These are phyloP conservation scores for Eruca vesicaria DNA, from an alignment of 441 rosid species.

Conservation along the genomic window DNA sequence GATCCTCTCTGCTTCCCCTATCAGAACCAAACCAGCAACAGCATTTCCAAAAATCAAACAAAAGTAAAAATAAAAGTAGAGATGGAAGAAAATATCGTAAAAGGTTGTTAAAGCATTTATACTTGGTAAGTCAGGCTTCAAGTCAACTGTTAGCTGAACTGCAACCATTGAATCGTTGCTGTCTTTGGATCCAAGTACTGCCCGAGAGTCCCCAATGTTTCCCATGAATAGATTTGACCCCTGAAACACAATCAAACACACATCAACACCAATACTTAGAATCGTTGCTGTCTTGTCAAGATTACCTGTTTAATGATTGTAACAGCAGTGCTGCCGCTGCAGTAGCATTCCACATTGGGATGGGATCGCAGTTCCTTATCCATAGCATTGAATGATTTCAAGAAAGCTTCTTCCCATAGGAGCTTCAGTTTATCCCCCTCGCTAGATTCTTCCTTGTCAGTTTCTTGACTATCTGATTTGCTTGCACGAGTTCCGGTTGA, in stretches of 20 bases:
- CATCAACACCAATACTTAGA: background rate
- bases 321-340: conserved; percentile 93
- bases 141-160: conserved; percentile 79
- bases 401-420: conserved; percentile 77
- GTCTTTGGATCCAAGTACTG: conserved; percentile 82
- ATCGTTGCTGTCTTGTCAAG: background rate
- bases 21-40: conserved; percentile 6
- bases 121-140: conserved; percentile 97
- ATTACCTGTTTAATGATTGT: conserved; percentile 76
- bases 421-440: conserved; percentile 63
- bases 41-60: background rate
- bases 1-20: conserved; percentile 95
- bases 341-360: conserved; percentile 88
- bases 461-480: conserved; percentile 23
- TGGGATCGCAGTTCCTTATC: conserved; percentile 88
- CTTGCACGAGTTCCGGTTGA: background rate
- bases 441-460: conserved; percentile 50
- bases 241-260: conserved; percentile 34
- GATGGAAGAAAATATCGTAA: background rate
- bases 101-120: conserved; percentile 28
- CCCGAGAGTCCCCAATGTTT: conserved; percentile 87
- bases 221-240: conserved; percentile 85
- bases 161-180: conserved; percentile 71
- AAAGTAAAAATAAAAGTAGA: background rate
- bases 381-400: conserved; percentile 86